Evolutionary conservation across 352 stramenopile species (phyloP), one percentile per base, ranked within the genome.

Genomic region (Phytophthora idaei): DNA sequence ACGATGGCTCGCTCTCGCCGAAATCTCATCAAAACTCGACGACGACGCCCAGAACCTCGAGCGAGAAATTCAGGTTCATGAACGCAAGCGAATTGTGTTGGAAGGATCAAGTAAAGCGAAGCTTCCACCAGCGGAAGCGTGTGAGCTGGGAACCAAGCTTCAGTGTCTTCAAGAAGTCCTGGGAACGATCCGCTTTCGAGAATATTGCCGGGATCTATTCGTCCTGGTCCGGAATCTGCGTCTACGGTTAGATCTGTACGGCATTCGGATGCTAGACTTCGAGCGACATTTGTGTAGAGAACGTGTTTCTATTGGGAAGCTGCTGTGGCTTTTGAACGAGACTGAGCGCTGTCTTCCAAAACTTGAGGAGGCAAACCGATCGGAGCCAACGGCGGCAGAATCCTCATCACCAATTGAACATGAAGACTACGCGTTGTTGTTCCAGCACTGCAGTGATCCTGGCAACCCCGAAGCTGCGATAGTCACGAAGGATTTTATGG

Each of bases 91-190:
- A 17, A 65, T 34, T 15, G 57, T 27, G 4, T 36, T 75, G 12
- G 57, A 64, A 41, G 34, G 14, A 8, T 71, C 51, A 4, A 71
- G 15, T 6, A 14, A 36, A 9, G 69, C 51, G 9, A 57, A 32
- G 39, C 52, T 75, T 5, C 67, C 67, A 7, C 41, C 62, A 32
- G 56, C 67, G 14, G 67, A 75, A 62, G 52, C 57, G 15, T 75
- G 58, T 17, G 71, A 77, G 7, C 28, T 81, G 14, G 59, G 64
- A 11, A 65, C 80, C 0, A 87, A 89, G 46, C 44, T 85, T 15
- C 80, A 81, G 11, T 79, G 78, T 45, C 52, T 92, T 5, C 57
- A 76, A n/a, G 78, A 85, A 49, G 72, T 92, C n/a, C 61, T 92
- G 1, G 83, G 83, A 0, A 44, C 25, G 12, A 15, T 49, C 3